Percentiles rank a stretch among this genome's conserved stretches.
Conservation (phyloP, 73 alveolate genomes). For the Tetrahymena malaccensis region DNA sequence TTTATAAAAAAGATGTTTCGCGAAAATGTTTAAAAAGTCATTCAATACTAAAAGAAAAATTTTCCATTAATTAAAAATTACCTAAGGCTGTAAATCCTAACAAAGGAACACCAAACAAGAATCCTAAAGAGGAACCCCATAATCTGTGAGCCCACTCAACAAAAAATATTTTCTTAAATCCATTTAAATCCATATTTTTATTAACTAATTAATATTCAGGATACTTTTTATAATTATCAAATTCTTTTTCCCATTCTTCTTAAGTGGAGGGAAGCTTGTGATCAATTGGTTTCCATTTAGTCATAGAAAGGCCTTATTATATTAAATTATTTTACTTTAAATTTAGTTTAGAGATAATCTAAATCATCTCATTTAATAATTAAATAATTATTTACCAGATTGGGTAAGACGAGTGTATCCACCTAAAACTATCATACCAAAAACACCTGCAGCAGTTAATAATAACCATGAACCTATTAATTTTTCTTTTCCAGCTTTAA, state of each 20-base stretch:
- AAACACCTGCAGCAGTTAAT: conserved; percentile 68
- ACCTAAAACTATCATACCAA: conserved; percentile 63
- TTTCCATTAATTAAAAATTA: background rate
- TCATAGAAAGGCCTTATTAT: conserved; percentile 74
- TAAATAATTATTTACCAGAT: conserved; percentile 21
- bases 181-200: conserved; percentile 60
- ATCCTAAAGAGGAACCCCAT: conserved; percentile 68
- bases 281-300: conserved; percentile 73
- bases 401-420: conserved; percentile 82
- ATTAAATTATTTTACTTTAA: background rate
- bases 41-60: background rate
- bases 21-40: background rate
- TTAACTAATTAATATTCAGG: conserved; percentile 71
- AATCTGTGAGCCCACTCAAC: conserved; percentile 81
- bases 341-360: background rate
- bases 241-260: conserved; percentile 82
- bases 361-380: background rate
- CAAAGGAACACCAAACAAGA: conserved; percentile 55
- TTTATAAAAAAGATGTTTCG: conserved; percentile 28
- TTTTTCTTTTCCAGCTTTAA: conserved; percentile 13
- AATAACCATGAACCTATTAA: conserved; percentile 75
- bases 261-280: conserved; percentile 52
- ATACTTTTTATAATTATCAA: conserved; percentile 57
- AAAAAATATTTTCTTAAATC: conserved; percentile 62
- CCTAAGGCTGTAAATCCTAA: conserved; percentile 10